These are phyloP conservation scores for Monosporascus sp. DNA, from an alignment of 2,329 filamentous ascomycete species.

Conservation along the genomic window DNA sequence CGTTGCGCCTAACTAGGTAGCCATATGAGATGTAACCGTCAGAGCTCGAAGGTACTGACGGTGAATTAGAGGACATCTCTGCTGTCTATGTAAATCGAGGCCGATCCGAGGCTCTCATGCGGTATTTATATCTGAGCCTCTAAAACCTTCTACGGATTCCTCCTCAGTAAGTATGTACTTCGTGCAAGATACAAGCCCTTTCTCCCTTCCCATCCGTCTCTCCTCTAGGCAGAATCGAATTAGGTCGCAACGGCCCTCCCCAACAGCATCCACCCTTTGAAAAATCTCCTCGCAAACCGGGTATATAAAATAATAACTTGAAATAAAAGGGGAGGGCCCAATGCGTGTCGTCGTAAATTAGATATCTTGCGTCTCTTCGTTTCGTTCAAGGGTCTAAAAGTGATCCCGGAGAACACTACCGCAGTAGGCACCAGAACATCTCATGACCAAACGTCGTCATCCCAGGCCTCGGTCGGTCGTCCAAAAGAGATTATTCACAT, in stretches of 20 bases:
- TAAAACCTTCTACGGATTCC: slow-evolving; percentile 5
- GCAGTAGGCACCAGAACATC: slow-evolving; percentile 1
- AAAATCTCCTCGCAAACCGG: slow-evolving; percentile 28
- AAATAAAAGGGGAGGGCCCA: slow-evolving; percentile 29
- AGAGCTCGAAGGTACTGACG: not conserved
- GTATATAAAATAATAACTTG: slow-evolving; percentile 36
- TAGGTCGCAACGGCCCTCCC: slow-evolving; percentile 24
- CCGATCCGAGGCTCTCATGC: not conserved
- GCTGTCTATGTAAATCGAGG: not conserved
- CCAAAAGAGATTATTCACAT: slow-evolving; percentile 22
- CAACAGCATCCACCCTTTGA: slow-evolving; percentile 22
- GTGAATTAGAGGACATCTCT: not conserved
- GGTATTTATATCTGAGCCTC: slow-evolving; percentile 1
- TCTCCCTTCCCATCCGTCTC: slow-evolving; percentile 5
- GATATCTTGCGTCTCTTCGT: slow-evolving; percentile 18
- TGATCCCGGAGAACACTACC: slow-evolving; percentile 5
- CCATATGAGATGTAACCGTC: not conserved
- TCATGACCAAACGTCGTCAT: slow-evolving; percentile 10
- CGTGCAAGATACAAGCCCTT: slow-evolving; percentile 14
- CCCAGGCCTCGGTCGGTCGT: slow-evolving; percentile 13
- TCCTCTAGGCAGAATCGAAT: slow-evolving; percentile 16
- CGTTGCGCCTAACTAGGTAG: not conserved
- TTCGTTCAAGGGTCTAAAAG: slow-evolving; percentile 9
- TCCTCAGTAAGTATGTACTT: slow-evolving; percentile 14
- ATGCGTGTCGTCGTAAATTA: slow-evolving; percentile 20